Evolutionary conservation across 2,329 filamentous ascomycete species (phyloP).

Genomic region (Cladosporium colombiae): DNA sequence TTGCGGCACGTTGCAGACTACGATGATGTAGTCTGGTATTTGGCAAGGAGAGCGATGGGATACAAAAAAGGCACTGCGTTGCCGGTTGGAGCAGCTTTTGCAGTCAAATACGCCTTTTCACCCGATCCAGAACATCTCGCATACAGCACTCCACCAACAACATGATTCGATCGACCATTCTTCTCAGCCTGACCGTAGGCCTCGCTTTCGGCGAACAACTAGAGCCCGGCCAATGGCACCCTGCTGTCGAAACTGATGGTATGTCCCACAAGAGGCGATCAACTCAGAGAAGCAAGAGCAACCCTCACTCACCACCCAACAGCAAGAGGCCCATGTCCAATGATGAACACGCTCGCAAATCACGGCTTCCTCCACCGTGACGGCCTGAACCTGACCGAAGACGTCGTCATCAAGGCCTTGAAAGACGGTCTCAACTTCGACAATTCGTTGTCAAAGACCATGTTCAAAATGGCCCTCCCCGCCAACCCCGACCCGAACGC

Average conservation of each 20-base stretch:
- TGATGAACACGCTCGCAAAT: conserved; percentile 27
- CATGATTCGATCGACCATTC: neutral
- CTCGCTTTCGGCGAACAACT: neutral
- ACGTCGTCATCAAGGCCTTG: conserved; percentile 25
- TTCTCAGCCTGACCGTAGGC: neutral
- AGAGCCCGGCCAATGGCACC: conserved; percentile 17
- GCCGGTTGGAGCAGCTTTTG: neutral
- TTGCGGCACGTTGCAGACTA: neutral
- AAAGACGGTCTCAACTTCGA: conserved; percentile 27
- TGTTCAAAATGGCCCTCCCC: conserved; percentile 26
- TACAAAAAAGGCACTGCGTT: neutral
- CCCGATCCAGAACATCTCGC: neutral
- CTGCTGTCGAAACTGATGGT: conserved; percentile 14
- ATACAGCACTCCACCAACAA: neutral
- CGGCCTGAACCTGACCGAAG: conserved; percentile 25
- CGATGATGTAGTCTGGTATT: neutral
- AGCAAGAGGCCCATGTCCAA: conserved; percentile 16
- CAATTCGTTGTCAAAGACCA: conserved; percentile 19
- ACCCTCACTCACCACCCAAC: neutral
- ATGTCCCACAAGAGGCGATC: neutral
- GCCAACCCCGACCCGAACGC: conserved; percentile 29
- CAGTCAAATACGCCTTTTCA: no score
- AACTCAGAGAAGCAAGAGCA: neutral
- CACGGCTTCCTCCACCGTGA: conserved; percentile 28
- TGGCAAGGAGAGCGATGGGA: neutral